Evolutionary conservation across 768 basidiomycete genomes (phyloP), one percentile per base, ranked within the genome.

Genomic region (Tulasnella sp.): DNA sequence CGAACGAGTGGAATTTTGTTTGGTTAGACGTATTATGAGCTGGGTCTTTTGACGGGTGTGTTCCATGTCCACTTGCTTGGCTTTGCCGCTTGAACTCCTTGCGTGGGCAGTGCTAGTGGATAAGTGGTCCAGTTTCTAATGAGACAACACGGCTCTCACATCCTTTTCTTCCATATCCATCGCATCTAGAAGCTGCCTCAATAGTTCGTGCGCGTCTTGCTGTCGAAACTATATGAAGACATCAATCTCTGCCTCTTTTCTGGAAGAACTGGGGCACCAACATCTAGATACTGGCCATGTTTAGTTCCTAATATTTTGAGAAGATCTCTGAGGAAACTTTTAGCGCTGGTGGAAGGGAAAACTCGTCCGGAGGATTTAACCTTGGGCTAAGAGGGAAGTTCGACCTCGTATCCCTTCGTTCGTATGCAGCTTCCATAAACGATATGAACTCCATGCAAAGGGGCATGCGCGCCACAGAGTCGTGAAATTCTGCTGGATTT

Each of bases 121-220:
- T 36, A 9, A 49, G 49, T 29, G 54, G 7, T 64, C 8, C 5
- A 64, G 7, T 12, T 54, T 29, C 31, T 78, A 34, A 78, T 15
- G n/a, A n/a, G n/a, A 49, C 31, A 42, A 54, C 29, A 58, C 71
- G 36, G 25, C 6, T 82, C 90, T 78, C 80, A 93, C 93, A 81
- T 99, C 96, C 71, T 90, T 85, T 82, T 98, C 96, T 82, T 98
- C 96, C 94, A 96, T 96, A 73, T 93, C 89, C 87, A 96, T 92
- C 25, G 91, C 92, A 82, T 97, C 96, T 49, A 97, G 85, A 77
- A 98, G 85, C 78, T 96, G 95, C 40, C 93, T 87, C 34, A 98
- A 83, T 78, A 97, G 91, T 84, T 99, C 96, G 82, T 97, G 96
- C 31, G 96, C 94, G 81, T 99, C 96, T 82, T 97, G 96, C 82